These are phyloP conservation scores for Nemania diffusa DNA, from an alignment of 2,329 filamentous ascomycete species.

Conservation along the genomic window DNA sequence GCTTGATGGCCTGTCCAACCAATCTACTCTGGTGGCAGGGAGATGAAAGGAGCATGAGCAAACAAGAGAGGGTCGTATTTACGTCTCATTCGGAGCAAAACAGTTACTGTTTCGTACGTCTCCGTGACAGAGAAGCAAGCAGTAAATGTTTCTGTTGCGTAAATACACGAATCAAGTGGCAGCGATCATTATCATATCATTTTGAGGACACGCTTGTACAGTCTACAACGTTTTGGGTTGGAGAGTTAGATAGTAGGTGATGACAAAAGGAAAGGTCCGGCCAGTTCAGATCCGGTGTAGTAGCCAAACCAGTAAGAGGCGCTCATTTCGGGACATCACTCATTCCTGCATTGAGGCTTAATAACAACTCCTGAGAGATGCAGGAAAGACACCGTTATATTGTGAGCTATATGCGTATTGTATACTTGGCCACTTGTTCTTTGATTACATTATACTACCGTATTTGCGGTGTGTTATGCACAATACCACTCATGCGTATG, in stretches of 20 bases:
- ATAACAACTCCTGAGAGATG: conserved; percentile 24
- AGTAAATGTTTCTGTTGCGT: conserved; percentile 18
- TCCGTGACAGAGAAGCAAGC: conserved; percentile 22
- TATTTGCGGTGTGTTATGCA: background rate
- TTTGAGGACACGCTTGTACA: conserved; percentile 16
- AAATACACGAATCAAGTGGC: conserved; percentile 28
- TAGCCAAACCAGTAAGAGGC: conserved; percentile 13
- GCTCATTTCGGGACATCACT: conserved; percentile 27
- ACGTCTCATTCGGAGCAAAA: conserved; percentile 27
- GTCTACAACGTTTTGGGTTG: conserved; percentile 15
- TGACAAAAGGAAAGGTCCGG: background rate
- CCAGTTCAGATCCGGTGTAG: conserved; percentile 17
- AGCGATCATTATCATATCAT: conserved; percentile 33
- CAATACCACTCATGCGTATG: background rate
- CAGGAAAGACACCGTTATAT: conserved; percentile 21
- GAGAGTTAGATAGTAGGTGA: conserved; percentile 13
- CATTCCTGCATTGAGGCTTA: conserved; percentile 15
- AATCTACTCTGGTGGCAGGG: conserved; percentile 23
- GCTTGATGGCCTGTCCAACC: background rate
- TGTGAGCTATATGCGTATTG: conserved; percentile 30
- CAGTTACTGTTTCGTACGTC: conserved; percentile 30
- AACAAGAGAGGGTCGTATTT: conserved; percentile 32
- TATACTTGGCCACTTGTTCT: background rate
- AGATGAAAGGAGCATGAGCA: conserved; percentile 37
- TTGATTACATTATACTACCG: conserved; percentile 13